Percentiles rank a stretch among this genome's conserved stretches.
Evolutionary conservation across 2,329 filamentous ascomycete species (phyloP).

Genomic region (Fulvia fulva): DNA sequence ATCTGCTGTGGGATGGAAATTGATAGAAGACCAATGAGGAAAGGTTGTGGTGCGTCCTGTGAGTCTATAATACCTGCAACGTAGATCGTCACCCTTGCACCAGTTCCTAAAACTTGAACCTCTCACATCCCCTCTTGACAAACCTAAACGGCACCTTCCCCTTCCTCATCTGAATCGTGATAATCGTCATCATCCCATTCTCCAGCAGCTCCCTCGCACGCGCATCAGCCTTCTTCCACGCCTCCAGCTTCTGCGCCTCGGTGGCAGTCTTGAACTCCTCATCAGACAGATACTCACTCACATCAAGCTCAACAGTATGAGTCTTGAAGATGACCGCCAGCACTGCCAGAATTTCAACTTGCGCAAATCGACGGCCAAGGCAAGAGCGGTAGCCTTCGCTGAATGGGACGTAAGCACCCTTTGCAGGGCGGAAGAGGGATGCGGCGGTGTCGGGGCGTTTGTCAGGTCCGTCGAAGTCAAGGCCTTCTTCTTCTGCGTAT

Average conservation of each 20-base stretch:
- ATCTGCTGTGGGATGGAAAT: background rate
- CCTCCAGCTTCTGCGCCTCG: conserved; percentile 47
- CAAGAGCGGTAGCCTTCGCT: conserved; percentile 54
- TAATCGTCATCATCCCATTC: conserved; percentile 55
- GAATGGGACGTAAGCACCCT: conserved; percentile 55
- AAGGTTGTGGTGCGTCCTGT: background rate
- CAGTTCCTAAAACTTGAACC: conserved; percentile 45
- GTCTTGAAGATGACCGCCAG: conserved; percentile 51
- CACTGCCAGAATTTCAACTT: conserved; percentile 54
- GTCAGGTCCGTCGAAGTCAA: conserved; percentile 52
- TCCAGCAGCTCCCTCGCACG: conserved; percentile 52
- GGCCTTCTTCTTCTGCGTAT: conserved; percentile 32
- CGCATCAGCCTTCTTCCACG: conserved; percentile 61
- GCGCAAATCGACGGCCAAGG: conserved; percentile 54
- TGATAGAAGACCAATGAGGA: background rate
- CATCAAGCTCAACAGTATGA: conserved; percentile 67
- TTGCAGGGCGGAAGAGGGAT: conserved; percentile 55
- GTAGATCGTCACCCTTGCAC: background rate
- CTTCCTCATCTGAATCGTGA: conserved; percentile 69
- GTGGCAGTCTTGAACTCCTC: conserved; percentile 38
- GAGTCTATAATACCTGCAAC: background rate
- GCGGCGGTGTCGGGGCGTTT: conserved; percentile 57
- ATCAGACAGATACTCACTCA: conserved; percentile 46
- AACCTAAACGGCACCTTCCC: conserved; percentile 63
- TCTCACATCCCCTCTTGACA: conserved; percentile 66